Evolutionary conservation across 306 rosid species (phyloP), one percentile per base, ranked within the genome.

Genomic region (Prinsepia uniflora): DNA sequence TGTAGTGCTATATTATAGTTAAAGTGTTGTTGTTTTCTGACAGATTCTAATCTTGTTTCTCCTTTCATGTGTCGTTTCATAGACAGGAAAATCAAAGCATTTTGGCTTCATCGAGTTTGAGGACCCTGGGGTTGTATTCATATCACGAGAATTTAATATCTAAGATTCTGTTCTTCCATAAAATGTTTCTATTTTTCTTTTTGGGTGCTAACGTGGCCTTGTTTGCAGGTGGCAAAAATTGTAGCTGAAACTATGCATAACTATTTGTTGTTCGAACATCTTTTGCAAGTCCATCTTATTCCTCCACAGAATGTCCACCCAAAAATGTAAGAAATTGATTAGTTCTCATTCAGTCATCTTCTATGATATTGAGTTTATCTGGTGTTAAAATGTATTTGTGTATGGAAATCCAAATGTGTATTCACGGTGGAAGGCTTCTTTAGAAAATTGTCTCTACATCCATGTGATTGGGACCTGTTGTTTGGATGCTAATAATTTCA

Each of bases 231-330:
- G 53, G 96, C 97, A 17, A 88, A 86, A 85, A 69, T 94, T 79
- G 96, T 89, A 24, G 95, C 96, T 42, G 94, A 90, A 47, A 84
- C 92, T 41, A 93, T 94, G 99, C 90, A 94, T 80, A 94, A 94
- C 66, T 89, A 94, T 78, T 80, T 94, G 74, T 82, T 90, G 63
- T 83, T 79, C 8, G 97, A 90, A 72, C 97, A 87, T 78, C 81
- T 94, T 72, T 75, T 94, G 83, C 96, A 90, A 71, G 95, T 85
- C 62, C 73, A 77, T 44, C 73, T 84, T 63, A 58, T 94, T 84
- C 89, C 97, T 67, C 69, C 84, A 0, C 89, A 90, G 82, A 75
- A 80, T n/a, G 92, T 89, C 72, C 99, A 89, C 75, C 88, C 88
- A 0, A 87, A 79, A 22, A 53, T 94, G 97, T 94, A 83, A 86